Conservation (phyloP, 2,329 filamentous ascomycete species). For the Stachybotrys chartarum region DNA sequence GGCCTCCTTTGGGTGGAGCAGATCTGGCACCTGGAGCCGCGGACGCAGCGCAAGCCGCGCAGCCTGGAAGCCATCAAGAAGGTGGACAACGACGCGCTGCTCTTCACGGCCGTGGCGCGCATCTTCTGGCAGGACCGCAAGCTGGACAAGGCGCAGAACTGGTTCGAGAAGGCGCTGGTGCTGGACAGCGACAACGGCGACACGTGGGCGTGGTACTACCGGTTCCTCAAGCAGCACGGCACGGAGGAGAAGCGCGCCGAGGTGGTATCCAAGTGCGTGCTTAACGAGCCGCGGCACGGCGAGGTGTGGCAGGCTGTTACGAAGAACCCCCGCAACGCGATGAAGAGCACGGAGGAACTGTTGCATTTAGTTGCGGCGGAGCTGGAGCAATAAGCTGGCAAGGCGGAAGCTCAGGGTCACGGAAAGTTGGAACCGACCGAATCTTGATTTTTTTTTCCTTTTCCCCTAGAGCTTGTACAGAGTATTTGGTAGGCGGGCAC, state of each 20-base stretch:
- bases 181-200: conserved; percentile 83
- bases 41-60: conserved; percentile 86
- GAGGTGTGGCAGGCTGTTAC: conserved; percentile 83
- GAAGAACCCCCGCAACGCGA: conserved; percentile 79
- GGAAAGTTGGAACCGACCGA: not conserved
- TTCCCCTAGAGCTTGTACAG: not conserved
- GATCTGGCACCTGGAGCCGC: conserved; percentile 88
- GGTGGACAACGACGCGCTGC: conserved; percentile 81
- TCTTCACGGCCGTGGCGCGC: conserved; percentile 87
- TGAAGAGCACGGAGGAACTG: conserved; percentile 70
- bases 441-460: not conserved
- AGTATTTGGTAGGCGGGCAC: not conserved
- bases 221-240: conserved; percentile 86
- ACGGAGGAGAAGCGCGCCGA: conserved; percentile 88
- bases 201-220: conserved; percentile 97
- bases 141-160: conserved; percentile 88
- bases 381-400: conserved; percentile 20
- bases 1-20: conserved; percentile 89
- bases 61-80: conserved; percentile 94
- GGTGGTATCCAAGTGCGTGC: conserved; percentile 70
- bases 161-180: conserved; percentile 95
- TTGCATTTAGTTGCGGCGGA: conserved; percentile 65
- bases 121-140: conserved; percentile 94
- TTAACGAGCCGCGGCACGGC: conserved; percentile 84
- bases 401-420: not conserved